phyloP scores from a whole-genome alignment of 495 filamentous ascomycete genomes.

The Aspergillus sparsus region DNA sequence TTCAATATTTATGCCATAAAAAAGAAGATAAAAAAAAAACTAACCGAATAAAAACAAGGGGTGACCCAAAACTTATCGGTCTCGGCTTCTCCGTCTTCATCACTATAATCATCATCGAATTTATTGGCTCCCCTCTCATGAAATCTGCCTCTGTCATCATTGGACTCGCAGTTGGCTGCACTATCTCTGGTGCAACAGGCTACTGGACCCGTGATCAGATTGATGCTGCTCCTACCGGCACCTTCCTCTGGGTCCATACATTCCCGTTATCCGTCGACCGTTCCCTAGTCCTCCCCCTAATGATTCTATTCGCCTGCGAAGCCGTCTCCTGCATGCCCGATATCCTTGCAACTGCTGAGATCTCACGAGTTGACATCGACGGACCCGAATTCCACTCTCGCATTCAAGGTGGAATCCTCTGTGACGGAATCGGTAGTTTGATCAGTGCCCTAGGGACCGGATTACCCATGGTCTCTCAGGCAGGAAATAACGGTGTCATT shows the following conservation, averaged over 20 bases:
- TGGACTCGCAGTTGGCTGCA: conserved; percentile 76
- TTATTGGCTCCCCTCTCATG: conserved; percentile 73
- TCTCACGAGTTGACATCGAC: conserved; percentile 77
- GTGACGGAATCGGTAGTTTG: conserved; percentile 76
- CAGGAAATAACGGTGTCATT: conserved; percentile 87
- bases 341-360: conserved; percentile 74
- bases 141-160: conserved; percentile 70
- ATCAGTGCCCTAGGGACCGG: conserved; percentile 75
- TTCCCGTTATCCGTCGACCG: conserved; percentile 78
- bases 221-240: conserved; percentile 62
- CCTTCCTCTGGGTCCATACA: conserved; percentile 86
- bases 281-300: conserved; percentile 70
- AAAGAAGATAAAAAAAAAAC: not conserved
- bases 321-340: conserved; percentile 84
- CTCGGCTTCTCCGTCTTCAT: conserved; percentile 84
- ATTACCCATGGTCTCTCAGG: conserved; percentile 71
- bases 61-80: conserved; percentile 72
- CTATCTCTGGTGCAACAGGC: conserved; percentile 74
- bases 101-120: conserved; percentile 75
- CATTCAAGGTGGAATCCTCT: conserved; percentile 81
- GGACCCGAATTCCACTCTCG: conserved; percentile 75
- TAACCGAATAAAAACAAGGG: conserved; percentile 50
- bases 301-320: conserved; percentile 57
- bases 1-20: not conserved
- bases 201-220: conserved; percentile 73